These are phyloP conservation scores for Candida xiaguanensis DNA, from an alignment of 805 yeast species.

Conservation along the genomic window DNA sequence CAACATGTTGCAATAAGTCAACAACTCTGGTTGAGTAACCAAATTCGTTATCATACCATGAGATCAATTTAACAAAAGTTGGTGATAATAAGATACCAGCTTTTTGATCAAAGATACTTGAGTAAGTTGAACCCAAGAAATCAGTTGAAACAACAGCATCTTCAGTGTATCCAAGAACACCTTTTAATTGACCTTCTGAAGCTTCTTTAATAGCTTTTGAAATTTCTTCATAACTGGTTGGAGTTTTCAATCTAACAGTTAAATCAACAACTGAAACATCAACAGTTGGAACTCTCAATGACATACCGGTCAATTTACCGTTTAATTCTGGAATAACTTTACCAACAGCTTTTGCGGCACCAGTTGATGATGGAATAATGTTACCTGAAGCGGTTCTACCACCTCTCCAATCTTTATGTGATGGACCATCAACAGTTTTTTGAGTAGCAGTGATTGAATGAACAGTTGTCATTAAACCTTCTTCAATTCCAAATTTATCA, in stretches of 20 bases:
- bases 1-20: constrained; percentile 80
- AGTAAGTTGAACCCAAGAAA: constrained; percentile 78
- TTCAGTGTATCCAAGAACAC: constrained; percentile 85
- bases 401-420: constrained; percentile 98
- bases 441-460: constrained; percentile 96
- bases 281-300: constrained; percentile 90
- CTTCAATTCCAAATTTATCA: constrained; percentile 82
- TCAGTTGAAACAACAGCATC: constrained; percentile 90
- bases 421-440: constrained; percentile 95
- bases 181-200: constrained; percentile 74
- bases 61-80: constrained; percentile 83
- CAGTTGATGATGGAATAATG: constrained; percentile 93
- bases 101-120: constrained; percentile 85
- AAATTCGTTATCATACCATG: constrained; percentile 96
- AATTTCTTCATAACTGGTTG: constrained; percentile 81
- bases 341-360: constrained; percentile 98
- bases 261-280: constrained; percentile 93
- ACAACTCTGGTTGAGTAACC: constrained; percentile 97
- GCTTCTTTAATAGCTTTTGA: constrained; percentile 71
- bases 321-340: constrained; percentile 87
- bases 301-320: constrained; percentile 93
- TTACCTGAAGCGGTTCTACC: constrained; percentile 96
- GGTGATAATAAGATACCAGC: constrained; percentile 88
- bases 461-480: constrained; percentile 94
- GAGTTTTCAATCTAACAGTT: constrained; percentile 76